phyloP scores from a whole-genome alignment of 2,329 filamentous ascomycete genomes.

The Cordyceps militaris region DNA sequence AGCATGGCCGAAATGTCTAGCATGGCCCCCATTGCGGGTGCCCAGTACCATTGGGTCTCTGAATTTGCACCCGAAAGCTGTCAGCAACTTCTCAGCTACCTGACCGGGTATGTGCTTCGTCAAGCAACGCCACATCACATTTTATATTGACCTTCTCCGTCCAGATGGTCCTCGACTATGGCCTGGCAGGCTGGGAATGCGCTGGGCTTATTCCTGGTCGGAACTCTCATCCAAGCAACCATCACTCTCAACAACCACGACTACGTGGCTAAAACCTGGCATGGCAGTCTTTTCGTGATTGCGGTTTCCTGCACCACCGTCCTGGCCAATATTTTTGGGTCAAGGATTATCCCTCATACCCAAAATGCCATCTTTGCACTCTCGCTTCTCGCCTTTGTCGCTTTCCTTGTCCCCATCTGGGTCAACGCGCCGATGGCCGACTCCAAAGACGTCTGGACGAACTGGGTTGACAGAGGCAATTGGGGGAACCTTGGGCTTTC shows the following conservation, averaged over 20 bases:
- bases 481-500: conserved; percentile 13
- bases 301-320: conserved; percentile 4
- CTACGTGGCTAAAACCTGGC: conserved; percentile 13
- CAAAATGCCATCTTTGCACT: conserved; percentile 16
- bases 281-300: conserved; percentile 13
- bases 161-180: conserved; percentile 15
- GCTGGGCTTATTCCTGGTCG: conserved; percentile 13
- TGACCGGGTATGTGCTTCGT: background rate
- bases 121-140: background rate
- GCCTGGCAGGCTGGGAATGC: conserved; percentile 17
- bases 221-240: conserved; percentile 14
- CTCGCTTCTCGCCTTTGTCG: conserved; percentile 13
- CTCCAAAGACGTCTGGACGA: conserved; percentile 13
- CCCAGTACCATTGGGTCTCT: conserved; percentile 19
- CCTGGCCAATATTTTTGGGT: conserved; percentile 10
- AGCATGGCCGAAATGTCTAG: conserved; percentile 19
- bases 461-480: conserved; percentile 11
- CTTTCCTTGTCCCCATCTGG: conserved; percentile 14
- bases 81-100: conserved; percentile 10
- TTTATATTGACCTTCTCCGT: background rate
- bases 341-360: conserved; percentile 11
- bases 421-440: conserved; percentile 12
- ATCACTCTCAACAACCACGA: conserved; percentile 11
- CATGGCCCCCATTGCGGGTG: conserved; percentile 18
- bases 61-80: conserved; percentile 14